A percentile compares a stretch with the other conserved stretches of the same genome.
Conservation (phyloP, 2,329 filamentous ascomycete genomes). For the Sphaerulina musiva region DNA sequence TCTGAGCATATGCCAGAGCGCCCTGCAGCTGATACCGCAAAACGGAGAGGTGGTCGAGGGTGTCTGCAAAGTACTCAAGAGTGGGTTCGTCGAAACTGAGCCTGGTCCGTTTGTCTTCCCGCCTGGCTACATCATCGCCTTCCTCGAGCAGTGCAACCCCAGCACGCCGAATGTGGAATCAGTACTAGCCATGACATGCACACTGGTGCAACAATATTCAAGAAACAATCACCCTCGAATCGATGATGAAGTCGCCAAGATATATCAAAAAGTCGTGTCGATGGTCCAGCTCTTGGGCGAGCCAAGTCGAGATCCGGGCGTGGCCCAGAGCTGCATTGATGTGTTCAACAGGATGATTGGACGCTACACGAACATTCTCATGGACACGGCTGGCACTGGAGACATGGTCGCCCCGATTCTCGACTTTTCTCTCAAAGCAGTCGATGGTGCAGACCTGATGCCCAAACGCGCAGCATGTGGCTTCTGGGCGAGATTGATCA, state of each 20-base stretch:
- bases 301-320: conserved; percentile 60
- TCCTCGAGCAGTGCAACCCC: conserved; percentile 50
- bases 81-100: conserved; percentile 67
- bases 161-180: conserved; percentile 61
- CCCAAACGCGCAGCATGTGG: conserved; percentile 67
- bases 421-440: conserved; percentile 61
- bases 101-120: conserved; percentile 73
- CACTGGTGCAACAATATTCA: conserved; percentile 50
- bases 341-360: conserved; percentile 60
- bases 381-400: conserved; percentile 55
- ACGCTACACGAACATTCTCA: conserved; percentile 55
- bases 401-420: conserved; percentile 47
- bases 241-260: conserved; percentile 44
- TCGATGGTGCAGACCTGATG: conserved; percentile 65
- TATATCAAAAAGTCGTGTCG: conserved; percentile 57
- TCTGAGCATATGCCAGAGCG: conserved; percentile 44
- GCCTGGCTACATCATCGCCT: conserved; percentile 56
- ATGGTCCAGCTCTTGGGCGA: conserved; percentile 58
- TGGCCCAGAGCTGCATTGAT: conserved; percentile 67
- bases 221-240: conserved; percentile 37
- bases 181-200: conserved; percentile 64
- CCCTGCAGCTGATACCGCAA: conserved; percentile 49
- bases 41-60: conserved; percentile 65
- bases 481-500: conserved; percentile 60
- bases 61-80: conserved; percentile 63